These are phyloP conservation scores for Magnaporthiopsis incrustans DNA, from an alignment of 2,329 filamentous ascomycete genomes.

Conservation along the genomic window DNA sequence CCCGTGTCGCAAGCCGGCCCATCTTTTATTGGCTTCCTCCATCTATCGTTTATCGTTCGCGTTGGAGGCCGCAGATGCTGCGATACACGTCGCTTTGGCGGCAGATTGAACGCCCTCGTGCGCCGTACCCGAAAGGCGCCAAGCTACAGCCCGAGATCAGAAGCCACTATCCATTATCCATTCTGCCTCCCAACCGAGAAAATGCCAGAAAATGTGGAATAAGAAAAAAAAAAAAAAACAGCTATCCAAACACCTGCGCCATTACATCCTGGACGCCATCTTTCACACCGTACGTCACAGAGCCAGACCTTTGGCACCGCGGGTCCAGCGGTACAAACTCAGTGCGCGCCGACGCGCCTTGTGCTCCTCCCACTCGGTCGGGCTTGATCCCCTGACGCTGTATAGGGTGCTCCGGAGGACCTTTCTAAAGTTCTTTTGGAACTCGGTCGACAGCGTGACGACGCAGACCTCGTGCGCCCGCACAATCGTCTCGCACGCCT, in stretches of 20 bases:
- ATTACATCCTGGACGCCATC: too few relatives aligned
- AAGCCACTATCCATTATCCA: too few relatives aligned
- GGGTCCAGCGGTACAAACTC: conserved; percentile 45
- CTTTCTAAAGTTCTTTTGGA: conserved; percentile 47
- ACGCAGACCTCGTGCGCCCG: conserved; percentile 42
- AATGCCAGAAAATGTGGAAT: neutral
- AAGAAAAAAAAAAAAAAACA: neutral
- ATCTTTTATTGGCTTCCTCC: too few relatives aligned
- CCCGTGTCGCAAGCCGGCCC: too few relatives aligned
- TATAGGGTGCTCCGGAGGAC: conserved; percentile 42
- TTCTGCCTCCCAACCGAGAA: neutral
- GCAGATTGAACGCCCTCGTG: too few relatives aligned
- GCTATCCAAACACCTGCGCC: too few relatives aligned
- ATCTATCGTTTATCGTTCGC: too few relatives aligned
- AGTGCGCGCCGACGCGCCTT: conserved; percentile 38
- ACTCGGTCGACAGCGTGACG: conserved; percentile 40
- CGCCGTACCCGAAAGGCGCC: too few relatives aligned
- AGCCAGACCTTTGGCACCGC: conserved; percentile 25
- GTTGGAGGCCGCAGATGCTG: too few relatives aligned
- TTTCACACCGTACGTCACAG: conserved; percentile 14
- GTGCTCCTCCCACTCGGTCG: conserved; percentile 33
- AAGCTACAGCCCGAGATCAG: too few relatives aligned
- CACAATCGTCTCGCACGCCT: conserved; percentile 41
- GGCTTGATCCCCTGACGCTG: conserved; percentile 32
- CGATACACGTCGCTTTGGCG: too few relatives aligned